Evolutionary conservation across 2,329 filamentous ascomycete genomes (phyloP).

Genomic region (Zymoseptoria crescenta): DNA sequence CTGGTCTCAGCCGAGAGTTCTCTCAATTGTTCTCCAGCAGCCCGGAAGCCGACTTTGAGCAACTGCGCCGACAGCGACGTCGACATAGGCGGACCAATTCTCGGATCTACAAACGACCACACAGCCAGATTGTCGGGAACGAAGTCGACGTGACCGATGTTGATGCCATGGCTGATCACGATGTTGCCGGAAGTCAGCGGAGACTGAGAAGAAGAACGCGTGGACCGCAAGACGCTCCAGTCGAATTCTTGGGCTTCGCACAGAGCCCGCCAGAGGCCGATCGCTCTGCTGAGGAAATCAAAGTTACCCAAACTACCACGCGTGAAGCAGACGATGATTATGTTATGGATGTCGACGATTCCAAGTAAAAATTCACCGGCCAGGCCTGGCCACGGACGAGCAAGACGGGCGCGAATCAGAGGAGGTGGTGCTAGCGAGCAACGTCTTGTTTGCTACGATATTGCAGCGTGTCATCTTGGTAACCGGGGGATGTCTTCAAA

Average conservation of each 20-base stretch:
- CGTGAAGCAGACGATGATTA: not conserved
- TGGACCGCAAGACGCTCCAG: constrained; percentile 28
- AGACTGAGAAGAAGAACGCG: constrained; percentile 37
- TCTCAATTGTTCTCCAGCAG: constrained; percentile 17
- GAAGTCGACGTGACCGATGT: constrained; percentile 37
- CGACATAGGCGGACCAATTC: constrained; percentile 31
- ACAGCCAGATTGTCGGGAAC: constrained; percentile 40
- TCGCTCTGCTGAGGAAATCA: constrained; percentile 2
- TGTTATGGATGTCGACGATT: constrained; percentile 13
- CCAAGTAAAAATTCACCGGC: constrained; percentile 2
- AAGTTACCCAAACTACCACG: not conserved
- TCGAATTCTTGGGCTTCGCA: not conserved
- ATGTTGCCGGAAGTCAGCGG: constrained; percentile 32
- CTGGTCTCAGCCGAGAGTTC: constrained; percentile 12
- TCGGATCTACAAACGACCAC: constrained; percentile 38
- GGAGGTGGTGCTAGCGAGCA: not conserved
- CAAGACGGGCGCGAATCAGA: not conserved
- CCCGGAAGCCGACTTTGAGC: constrained; percentile 19
- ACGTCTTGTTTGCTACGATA: not conserved
- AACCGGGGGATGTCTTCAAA: not conserved
- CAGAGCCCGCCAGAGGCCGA: not conserved
- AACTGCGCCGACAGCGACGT: constrained; percentile 30
- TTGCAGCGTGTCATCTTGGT: not conserved
- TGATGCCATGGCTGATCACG: constrained; percentile 34
- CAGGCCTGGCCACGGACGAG: not conserved